Conservation (phyloP, 306 rosid species). For the Canavalia gladiata region DNA sequence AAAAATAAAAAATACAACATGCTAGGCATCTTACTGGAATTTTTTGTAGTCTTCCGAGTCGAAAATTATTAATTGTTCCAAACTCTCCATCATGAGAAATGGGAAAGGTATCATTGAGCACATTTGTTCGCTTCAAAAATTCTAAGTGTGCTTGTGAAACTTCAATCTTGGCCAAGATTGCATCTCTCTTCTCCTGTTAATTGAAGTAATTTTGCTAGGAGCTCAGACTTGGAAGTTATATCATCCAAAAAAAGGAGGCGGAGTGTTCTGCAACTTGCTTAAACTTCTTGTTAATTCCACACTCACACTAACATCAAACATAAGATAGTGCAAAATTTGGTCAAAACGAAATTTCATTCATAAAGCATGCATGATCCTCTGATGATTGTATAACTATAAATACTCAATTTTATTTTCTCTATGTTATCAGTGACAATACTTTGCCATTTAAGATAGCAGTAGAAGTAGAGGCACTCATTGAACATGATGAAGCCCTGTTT, state of each 20-base stretch:
- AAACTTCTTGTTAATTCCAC: neutral
- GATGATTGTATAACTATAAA: neutral
- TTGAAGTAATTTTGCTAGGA: slow-evolving; percentile 42
- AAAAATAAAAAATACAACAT: slow-evolving; percentile 36
- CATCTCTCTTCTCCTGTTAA: slow-evolving; percentile 97
- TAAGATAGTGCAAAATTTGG: neutral
- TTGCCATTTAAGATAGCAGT: neutral
- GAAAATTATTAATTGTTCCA: slow-evolving; percentile 95
- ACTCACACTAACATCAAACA: neutral
- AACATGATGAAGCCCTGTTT: slow-evolving; percentile 15
- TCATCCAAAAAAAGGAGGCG: neutral
- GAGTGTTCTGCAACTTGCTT: slow-evolving; percentile 41
- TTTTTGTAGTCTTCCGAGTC: slow-evolving; percentile 98
- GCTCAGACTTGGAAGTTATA: neutral
- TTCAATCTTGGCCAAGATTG: slow-evolving; percentile 90
- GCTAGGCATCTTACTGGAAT: slow-evolving; percentile 74
- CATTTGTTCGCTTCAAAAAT: slow-evolving; percentile 89
- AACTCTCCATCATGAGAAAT: slow-evolving; percentile 97
- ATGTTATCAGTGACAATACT: neutral
- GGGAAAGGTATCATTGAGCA: slow-evolving; percentile 95
- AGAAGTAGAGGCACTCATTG: neutral
- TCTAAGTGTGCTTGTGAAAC: slow-evolving; percentile 98
- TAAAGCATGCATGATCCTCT: slow-evolving; percentile 16
- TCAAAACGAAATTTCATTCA: neutral
- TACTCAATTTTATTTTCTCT: slow-evolving; percentile 20